phyloP scores from a whole-genome alignment of 2,329 filamentous ascomycete species.

The Cladophialophora bantiana region DNA sequence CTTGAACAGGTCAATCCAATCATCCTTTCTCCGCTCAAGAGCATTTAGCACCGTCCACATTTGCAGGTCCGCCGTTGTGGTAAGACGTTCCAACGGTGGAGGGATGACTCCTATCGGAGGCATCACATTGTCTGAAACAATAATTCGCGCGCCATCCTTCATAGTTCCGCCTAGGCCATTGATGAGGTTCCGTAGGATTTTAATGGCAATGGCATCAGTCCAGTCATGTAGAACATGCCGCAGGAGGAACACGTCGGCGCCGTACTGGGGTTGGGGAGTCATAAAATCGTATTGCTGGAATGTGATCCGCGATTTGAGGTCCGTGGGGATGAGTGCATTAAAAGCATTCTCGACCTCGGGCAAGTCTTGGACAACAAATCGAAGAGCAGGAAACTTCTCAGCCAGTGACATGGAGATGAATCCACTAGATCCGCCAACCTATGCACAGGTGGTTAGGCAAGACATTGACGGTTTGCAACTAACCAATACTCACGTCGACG shows the following conservation, averaged over 20 bases:
- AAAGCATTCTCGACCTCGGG: constrained; percentile 25
- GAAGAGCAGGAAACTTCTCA: constrained; percentile 24
- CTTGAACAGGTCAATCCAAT: constrained; percentile 20
- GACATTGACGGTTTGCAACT: neutral
- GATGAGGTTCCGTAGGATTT: constrained; percentile 30
- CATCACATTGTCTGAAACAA: constrained; percentile 17
- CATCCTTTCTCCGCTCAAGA: constrained; percentile 15
- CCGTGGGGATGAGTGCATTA: constrained; percentile 17
- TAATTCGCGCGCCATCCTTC: constrained; percentile 14
- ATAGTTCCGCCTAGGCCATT: neutral
- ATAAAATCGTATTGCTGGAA: constrained; percentile 46
- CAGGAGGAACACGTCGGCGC: constrained; percentile 38
- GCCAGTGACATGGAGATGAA: constrained; percentile 28
- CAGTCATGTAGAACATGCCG: constrained; percentile 41
- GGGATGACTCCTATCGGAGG: constrained; percentile 8
- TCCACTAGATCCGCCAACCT: constrained; percentile 32
- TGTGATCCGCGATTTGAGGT: constrained; percentile 23
- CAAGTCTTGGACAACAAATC: constrained; percentile 31
- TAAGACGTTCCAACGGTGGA: constrained; percentile 9
- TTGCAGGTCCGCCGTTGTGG: constrained; percentile 14
- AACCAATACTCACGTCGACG: constrained; percentile 53
- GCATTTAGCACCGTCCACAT: constrained; percentile 15
- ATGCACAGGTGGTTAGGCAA: neutral
- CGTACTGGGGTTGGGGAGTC: constrained; percentile 41
- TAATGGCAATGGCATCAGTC: constrained; percentile 35